Percentiles rank a stretch among this genome's conserved stretches.
Evolutionary conservation across 768 basidiomycete species (phyloP).

Genomic region (Phylloporus arenicola): DNA sequence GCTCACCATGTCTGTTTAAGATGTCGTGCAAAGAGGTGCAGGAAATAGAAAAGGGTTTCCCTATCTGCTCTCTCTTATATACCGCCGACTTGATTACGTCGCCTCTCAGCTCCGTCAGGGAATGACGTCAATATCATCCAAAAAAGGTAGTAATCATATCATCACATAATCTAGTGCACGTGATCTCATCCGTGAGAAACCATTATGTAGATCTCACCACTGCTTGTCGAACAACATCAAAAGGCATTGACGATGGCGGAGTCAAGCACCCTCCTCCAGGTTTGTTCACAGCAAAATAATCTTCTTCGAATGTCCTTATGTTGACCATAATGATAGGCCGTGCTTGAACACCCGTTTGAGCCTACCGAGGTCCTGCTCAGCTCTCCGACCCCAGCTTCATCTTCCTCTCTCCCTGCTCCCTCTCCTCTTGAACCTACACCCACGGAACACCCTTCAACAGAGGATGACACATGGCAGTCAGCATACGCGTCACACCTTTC

Average conservation of each 20-base stretch:
- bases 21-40: background rate
- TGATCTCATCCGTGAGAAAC: background rate
- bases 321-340: constrained; percentile 17
- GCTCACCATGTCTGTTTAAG: constrained; percentile 11
- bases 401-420: background rate
- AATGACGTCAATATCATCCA: background rate
- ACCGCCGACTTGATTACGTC: background rate
- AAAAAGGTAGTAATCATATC: background rate
- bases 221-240: background rate
- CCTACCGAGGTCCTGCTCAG: constrained; percentile 18
- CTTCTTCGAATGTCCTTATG: background rate
- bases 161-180: background rate
- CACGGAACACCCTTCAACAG: background rate
- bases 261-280: constrained; percentile 22
- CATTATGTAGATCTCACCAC: background rate
- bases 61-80: constrained; percentile 11
- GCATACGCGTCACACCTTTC: constrained; percentile 66
- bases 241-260: constrained; percentile 23
- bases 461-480: constrained; percentile 54
- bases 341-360: constrained; percentile 25
- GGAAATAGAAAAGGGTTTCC: background rate
- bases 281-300: background rate
- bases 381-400: background rate
- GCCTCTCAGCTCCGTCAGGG: background rate
- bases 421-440: background rate